Conservation (phyloP, 2,329 filamentous ascomycete species). For the Fusarium buharicum region DNA sequence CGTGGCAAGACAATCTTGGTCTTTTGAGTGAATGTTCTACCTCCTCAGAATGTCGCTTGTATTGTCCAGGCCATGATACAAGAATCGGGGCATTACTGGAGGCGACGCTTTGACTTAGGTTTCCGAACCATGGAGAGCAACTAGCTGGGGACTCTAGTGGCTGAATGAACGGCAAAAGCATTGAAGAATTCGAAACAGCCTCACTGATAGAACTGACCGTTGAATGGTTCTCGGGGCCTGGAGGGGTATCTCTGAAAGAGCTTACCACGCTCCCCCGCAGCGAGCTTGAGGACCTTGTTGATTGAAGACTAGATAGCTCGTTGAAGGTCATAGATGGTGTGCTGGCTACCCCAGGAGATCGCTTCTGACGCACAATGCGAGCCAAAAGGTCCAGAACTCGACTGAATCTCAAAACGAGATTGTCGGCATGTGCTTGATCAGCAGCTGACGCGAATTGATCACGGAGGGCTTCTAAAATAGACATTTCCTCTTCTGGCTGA, state of each 20-base stretch:
- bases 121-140: constrained; percentile 30
- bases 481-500: constrained; percentile 42
- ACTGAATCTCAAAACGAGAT: constrained; percentile 36
- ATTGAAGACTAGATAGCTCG: constrained; percentile 40
- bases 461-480: constrained; percentile 40
- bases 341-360: constrained; percentile 11
- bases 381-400: constrained; percentile 30
- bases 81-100: constrained; percentile 3
- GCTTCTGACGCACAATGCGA: constrained; percentile 36
- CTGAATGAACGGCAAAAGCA: constrained; percentile 38
- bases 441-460: constrained; percentile 32
- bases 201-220: constrained; percentile 29
- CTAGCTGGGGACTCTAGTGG: constrained; percentile 26
- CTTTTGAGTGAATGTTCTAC: constrained; percentile 32
- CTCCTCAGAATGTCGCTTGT: constrained; percentile 39
- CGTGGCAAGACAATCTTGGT: constrained; percentile 33
- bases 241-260: constrained; percentile 40
- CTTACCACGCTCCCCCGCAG: constrained; percentile 27
- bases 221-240: constrained; percentile 32
- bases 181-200: constrained; percentile 19
- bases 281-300: constrained; percentile 38
- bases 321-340: constrained; percentile 42
- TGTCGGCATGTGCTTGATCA: constrained; percentile 35
- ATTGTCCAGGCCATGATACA: constrained; percentile 33
- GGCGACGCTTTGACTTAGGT: constrained; percentile 1